Conservation (phyloP, 1,284 basidiomycete genomes). For the Ganoderma sinense region DNA sequence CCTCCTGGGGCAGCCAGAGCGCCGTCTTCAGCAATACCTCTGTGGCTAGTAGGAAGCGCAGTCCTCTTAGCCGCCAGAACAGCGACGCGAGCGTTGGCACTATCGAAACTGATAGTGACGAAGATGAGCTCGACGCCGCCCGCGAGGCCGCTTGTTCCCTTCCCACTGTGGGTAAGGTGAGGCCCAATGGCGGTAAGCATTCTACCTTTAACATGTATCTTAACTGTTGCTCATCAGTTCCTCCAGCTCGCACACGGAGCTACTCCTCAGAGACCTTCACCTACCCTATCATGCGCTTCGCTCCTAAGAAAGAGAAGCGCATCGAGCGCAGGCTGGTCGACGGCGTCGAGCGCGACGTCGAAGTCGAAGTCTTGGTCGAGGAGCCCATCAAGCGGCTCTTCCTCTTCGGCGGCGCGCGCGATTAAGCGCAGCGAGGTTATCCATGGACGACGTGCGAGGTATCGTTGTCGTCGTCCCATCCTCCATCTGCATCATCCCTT, state of each 20-base stretch:
- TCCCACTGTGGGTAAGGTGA: constrained; percentile 34
- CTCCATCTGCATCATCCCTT: constrained; percentile 10
- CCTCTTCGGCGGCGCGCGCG: constrained; percentile 49
- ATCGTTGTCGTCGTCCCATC: constrained; percentile 27
- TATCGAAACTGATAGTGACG: constrained; percentile 48
- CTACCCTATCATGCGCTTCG: constrained; percentile 68
- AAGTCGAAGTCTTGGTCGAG: constrained; percentile 57
- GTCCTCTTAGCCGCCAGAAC: constrained; percentile 48
- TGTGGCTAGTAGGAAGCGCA: constrained; percentile 39
- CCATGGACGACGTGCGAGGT: constrained; percentile 24
- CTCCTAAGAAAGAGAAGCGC: constrained; percentile 60
- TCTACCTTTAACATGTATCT: not conserved
- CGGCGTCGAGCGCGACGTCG: constrained; percentile 58
- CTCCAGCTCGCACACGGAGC: constrained; percentile 69
- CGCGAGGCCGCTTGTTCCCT: constrained; percentile 24
- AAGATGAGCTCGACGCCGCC: constrained; percentile 30
- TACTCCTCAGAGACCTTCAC: constrained; percentile 69
- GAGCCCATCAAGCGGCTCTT: constrained; percentile 56
- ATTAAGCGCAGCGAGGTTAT: constrained; percentile 17
- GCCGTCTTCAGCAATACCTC: constrained; percentile 20
- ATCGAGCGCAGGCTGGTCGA: constrained; percentile 55
- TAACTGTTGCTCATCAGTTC: constrained; percentile 23
- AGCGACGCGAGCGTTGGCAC: constrained; percentile 40
- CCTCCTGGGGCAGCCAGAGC: constrained; percentile 32
- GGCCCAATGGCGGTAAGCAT: constrained; percentile 40